Conservation (phyloP, 768 basidiomycete genomes). For the Auriscalpium orientale region DNA sequence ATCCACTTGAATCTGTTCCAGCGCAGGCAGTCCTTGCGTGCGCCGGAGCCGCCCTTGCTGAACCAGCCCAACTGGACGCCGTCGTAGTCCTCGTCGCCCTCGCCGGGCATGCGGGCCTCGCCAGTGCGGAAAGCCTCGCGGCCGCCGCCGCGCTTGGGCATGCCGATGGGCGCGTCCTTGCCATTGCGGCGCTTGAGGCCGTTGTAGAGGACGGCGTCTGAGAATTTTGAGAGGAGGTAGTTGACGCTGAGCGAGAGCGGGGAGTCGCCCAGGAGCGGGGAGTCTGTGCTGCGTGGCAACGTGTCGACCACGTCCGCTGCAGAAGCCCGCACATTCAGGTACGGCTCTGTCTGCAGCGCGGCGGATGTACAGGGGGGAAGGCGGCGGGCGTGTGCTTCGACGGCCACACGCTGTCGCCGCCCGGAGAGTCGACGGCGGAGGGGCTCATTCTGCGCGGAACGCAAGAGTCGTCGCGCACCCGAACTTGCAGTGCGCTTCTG, state of each 20-base stretch:
- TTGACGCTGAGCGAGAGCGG: conserved; percentile 49
- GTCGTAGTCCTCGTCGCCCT: conserved; percentile 31
- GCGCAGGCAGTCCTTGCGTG: conserved; percentile 36
- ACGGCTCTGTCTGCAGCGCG: conserved; percentile 3
- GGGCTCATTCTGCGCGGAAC: no score
- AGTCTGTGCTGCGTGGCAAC: conserved; percentile 24
- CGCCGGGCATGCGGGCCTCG: conserved; percentile 32
- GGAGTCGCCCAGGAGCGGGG: conserved; percentile 17
- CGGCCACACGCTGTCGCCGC: no score
- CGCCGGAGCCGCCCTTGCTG: conserved; percentile 30
- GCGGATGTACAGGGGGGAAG: background rate
- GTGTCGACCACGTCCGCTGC: conserved; percentile 49
- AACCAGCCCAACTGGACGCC: conserved; percentile 32
- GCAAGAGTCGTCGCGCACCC: no score
- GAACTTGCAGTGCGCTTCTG: no score
- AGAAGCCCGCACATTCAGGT: conserved; percentile 21
- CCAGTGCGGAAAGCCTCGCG: conserved; percentile 45
- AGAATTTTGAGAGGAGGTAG: conserved; percentile 74
- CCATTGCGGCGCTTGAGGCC: conserved; percentile 35
- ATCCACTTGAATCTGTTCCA: conserved; percentile 88
- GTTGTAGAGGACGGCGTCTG: conserved; percentile 33
- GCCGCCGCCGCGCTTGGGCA: conserved; percentile 64
- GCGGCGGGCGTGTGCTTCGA: background rate
- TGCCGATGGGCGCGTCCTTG: conserved; percentile 26
- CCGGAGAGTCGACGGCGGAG: no score